Percentiles rank a stretch among this genome's conserved stretches.
Evolutionary conservation across 805 yeast species (phyloP).

Genomic region (Clavispora fructus): DNA sequence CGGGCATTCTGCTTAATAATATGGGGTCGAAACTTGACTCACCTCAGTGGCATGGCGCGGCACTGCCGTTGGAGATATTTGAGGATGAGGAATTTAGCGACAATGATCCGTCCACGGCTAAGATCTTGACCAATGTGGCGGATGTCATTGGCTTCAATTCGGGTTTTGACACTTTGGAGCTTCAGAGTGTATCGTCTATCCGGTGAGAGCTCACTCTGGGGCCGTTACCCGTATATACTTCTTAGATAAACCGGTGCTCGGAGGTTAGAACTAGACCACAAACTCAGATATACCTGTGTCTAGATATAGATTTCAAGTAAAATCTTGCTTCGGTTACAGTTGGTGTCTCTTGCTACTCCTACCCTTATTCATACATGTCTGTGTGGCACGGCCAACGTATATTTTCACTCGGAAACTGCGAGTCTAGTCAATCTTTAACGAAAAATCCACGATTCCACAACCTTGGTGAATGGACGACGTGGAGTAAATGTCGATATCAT

Average conservation of each 20-base stretch:
- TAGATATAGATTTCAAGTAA: no score
- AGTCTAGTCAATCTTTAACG: conserved; percentile 54
- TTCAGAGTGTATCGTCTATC: conserved; percentile 35
- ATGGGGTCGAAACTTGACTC: not conserved
- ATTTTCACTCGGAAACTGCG: not conserved
- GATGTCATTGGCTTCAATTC: conserved; percentile 39
- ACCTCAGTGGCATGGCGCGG: not conserved
- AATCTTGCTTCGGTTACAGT: no score
- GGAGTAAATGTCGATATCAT: conserved; percentile 83
- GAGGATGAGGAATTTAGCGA: conserved; percentile 6
- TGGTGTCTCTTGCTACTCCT: no score
- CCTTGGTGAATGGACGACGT: conserved; percentile 94
- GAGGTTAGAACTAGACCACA: no score
- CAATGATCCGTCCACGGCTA: conserved; percentile 19
- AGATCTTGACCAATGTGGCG: conserved; percentile 27
- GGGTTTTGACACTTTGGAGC: conserved; percentile 36
- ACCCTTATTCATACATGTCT: no score
- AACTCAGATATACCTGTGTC: no score
- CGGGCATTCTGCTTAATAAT: conserved; percentile 11
- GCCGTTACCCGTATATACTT: no score
- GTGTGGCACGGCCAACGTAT: no score
- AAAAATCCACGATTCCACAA: conserved; percentile 74
- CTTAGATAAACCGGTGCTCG: no score
- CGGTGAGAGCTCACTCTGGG: conserved; percentile 7
- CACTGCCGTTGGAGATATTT: conserved; percentile 3